phyloP scores from a whole-genome alignment of 768 basidiomycete genomes.

The Termitomyces sp. region DNA sequence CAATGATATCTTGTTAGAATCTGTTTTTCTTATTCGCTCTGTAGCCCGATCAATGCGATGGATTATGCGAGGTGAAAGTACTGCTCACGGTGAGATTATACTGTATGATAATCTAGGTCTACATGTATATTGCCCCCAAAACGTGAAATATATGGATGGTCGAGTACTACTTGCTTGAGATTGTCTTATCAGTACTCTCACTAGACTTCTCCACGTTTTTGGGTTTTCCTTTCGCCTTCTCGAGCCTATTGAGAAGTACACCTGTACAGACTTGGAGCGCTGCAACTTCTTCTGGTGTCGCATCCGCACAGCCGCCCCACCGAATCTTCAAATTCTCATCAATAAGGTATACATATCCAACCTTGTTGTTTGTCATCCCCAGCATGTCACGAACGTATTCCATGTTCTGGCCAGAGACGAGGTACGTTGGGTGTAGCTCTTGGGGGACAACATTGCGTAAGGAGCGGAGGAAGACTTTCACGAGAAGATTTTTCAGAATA shows the following conservation, averaged over 20 bases:
- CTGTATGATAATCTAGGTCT: neutral
- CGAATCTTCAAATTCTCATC: conserved; percentile 82
- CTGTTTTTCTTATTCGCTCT: neutral
- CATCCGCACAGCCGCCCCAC: conserved; percentile 91
- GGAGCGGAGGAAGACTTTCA: conserved; percentile 77
- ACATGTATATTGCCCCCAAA: neutral
- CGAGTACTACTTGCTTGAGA: neutral
- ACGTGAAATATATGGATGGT: neutral
- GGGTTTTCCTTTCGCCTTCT: conserved; percentile 23
- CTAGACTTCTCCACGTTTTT: neutral
- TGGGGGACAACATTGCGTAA: conserved; percentile 66
- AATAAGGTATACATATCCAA: conserved; percentile 90
- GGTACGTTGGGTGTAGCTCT: conserved; percentile 65
- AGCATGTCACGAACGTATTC: conserved; percentile 83
- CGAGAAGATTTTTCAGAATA: conserved; percentile 84
- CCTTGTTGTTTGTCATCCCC: conserved; percentile 84
- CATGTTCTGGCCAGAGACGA: conserved; percentile 81
- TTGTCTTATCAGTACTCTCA: neutral
- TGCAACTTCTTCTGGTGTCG: conserved; percentile 67
- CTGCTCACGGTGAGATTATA: neutral
- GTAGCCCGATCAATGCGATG: neutral
- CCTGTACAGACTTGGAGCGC: conserved; percentile 67
- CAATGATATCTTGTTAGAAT: neutral
- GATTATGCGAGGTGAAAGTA: neutral
- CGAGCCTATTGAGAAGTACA: conserved; percentile 62